A percentile compares a stretch with the other conserved stretches of the same genome.
These are phyloP conservation scores for Botryotinia convoluta DNA, from an alignment of 2,329 filamentous ascomycete genomes.

Conservation along the genomic window DNA sequence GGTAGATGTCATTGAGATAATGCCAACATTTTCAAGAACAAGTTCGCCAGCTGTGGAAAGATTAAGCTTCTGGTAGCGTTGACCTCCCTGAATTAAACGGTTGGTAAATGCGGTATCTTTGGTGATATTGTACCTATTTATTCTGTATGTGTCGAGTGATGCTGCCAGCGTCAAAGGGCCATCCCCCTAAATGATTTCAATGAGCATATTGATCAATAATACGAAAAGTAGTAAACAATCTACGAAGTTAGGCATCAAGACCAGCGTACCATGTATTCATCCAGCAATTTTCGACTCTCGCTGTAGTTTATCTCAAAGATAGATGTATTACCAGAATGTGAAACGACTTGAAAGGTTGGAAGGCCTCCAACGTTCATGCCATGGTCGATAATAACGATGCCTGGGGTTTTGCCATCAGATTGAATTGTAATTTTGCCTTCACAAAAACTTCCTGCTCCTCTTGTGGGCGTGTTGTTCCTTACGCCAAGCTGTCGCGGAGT, in stretches of 20 bases:
- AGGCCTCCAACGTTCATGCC: neutral
- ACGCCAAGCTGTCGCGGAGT: neutral
- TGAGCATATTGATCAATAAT: neutral
- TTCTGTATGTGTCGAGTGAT: neutral
- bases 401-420: neutral
- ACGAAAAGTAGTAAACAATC: neutral
- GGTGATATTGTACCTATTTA: neutral
- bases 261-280: neutral
- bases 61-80: neutral
- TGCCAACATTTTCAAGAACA: neutral
- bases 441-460: neutral
- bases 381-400: neutral
- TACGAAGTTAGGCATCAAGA: neutral
- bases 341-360: neutral
- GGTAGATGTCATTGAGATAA: neutral
- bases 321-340: neutral
- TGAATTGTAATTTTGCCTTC: neutral
- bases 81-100: neutral
- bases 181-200: neutral
- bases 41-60: neutral
- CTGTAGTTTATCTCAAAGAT: neutral
- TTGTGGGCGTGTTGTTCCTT: neutral
- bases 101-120: neutral
- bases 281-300: neutral
- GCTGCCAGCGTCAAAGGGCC: neutral